Evolutionary conservation across 129 eudicot species (phyloP), one percentile per base, ranked within the genome.

Genomic region (Escallonia herrerae): DNA sequence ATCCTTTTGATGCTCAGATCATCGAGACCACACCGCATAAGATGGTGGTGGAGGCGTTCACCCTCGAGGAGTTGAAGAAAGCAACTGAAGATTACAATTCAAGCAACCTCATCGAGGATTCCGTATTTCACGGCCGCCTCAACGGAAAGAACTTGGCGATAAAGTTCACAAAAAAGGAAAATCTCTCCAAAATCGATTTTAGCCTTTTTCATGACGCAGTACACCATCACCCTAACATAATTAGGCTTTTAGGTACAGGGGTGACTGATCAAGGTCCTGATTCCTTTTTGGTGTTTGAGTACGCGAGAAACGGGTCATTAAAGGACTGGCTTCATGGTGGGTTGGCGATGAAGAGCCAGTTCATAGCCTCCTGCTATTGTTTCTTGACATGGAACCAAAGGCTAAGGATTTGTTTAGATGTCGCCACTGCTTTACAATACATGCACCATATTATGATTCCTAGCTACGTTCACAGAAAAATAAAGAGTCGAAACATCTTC

Each of bases 251-350:
- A 0, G 99, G 99, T 7, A 73, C 84, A 2, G 83, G 85, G 37
- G 41, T 22, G 43, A 44, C 58, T 1, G 77, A 78, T 8, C 7
- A 5, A 6, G 84, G 81, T 2, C 47, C 74, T 3, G 80, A 86
- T 43, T 77, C 89, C 5, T 81, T 67, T 66, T 48, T 84, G 65
- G 90, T 89, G 13, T 76, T 82, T 5, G 95, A 93, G 84, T 93
- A 89, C 12, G 96, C 96, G 3, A 70, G 69, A 56, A 93, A 93
- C 12, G 99, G 96, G 22, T 89, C 99, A 4, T 72, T 93, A 57
- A 86, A 83, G 77, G 99, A 93, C 60, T 93, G 99, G 99, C 75
- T 93, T 45, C 99, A 93, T 49, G 96, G 99, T 4, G 99, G 99
- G 5, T 72, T 88, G 56, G 99, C 99, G 15, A 80, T 89, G 82